Evolutionary conservation across 2,329 filamentous ascomycete genomes (phyloP).

Genomic region (Pyrenochaeta sp.): DNA sequence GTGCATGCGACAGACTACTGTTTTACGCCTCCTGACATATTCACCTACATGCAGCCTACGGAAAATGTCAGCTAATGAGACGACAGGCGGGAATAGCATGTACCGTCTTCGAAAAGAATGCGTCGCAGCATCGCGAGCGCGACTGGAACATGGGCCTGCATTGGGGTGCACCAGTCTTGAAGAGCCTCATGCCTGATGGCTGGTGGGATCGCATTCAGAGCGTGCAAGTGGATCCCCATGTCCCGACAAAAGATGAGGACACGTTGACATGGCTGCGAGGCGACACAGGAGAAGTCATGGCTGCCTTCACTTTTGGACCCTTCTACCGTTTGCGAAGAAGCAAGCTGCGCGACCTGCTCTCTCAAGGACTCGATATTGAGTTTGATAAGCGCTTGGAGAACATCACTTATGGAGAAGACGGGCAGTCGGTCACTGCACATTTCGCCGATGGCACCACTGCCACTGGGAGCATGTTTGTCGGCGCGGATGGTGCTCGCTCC

Average conservation of each 20-base stretch:
- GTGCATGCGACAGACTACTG: background rate
- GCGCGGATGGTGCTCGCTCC: constrained; percentile 49
- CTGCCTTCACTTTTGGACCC: constrained; percentile 42
- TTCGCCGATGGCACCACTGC: constrained; percentile 45
- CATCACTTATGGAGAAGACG: constrained; percentile 44
- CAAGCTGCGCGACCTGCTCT: constrained; percentile 45
- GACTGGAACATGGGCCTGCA: constrained; percentile 73
- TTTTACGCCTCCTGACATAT: background rate
- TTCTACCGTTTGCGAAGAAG: constrained; percentile 49
- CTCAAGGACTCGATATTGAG: constrained; percentile 39
- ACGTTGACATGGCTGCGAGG: constrained; percentile 45
- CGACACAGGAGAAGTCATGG: constrained; percentile 46
- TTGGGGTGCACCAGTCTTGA: constrained; percentile 66
- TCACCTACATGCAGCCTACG: background rate
- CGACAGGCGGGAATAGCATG: constrained; percentile 52
- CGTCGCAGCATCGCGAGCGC: constrained; percentile 55
- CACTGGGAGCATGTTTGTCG: constrained; percentile 45
- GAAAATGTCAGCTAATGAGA: constrained; percentile 7
- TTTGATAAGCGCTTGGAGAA: constrained; percentile 51
- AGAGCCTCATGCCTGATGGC: constrained; percentile 60
- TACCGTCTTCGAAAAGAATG: constrained; percentile 65
- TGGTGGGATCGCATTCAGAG: constrained; percentile 61
- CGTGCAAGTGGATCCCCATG: constrained; percentile 62
- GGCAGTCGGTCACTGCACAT: constrained; percentile 44
- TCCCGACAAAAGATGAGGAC: constrained; percentile 46